Evolutionary conservation across 768 basidiomycete genomes (phyloP).

Genomic region (Xerocomellus dryophilus): DNA sequence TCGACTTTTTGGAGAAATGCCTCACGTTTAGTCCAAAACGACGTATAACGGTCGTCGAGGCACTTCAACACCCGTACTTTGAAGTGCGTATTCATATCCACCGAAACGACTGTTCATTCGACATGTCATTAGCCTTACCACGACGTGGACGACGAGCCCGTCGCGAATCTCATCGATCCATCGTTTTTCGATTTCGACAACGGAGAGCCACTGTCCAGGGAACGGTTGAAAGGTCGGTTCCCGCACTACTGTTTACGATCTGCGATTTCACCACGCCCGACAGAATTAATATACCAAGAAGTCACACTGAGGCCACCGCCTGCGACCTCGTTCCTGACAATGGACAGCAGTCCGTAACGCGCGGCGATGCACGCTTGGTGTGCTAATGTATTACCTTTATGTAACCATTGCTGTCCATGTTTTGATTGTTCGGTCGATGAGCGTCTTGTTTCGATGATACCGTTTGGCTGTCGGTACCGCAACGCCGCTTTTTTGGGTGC

Average conservation of each 20-base stretch:
- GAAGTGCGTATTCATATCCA: conserved; percentile 45
- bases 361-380: no score
- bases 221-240: conserved; percentile 60
- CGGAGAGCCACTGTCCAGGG: conserved; percentile 59
- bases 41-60: conserved; percentile 84
- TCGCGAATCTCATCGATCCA: conserved; percentile 69
- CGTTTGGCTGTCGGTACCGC: no score
- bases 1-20: conserved; percentile 77
- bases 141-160: conserved; percentile 86
- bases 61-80: conserved; percentile 86
- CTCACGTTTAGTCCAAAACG: conserved; percentile 84
- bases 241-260: no score
- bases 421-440: no score
- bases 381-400: no score
- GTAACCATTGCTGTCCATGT: no score
- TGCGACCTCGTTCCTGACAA: conserved; percentile 12
- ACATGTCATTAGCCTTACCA: conserved; percentile 63
- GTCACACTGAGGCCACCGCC: conserved; percentile 33
- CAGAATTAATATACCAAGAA: conserved; percentile 50
- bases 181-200: conserved; percentile 84
- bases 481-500: no score
- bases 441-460: no score
- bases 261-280: background rate
- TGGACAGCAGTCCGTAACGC: conserved; percentile 11
- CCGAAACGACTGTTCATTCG: background rate